Conservation (phyloP, 192 early-diverging fungal species). For the Coemansia sp. region DNA sequence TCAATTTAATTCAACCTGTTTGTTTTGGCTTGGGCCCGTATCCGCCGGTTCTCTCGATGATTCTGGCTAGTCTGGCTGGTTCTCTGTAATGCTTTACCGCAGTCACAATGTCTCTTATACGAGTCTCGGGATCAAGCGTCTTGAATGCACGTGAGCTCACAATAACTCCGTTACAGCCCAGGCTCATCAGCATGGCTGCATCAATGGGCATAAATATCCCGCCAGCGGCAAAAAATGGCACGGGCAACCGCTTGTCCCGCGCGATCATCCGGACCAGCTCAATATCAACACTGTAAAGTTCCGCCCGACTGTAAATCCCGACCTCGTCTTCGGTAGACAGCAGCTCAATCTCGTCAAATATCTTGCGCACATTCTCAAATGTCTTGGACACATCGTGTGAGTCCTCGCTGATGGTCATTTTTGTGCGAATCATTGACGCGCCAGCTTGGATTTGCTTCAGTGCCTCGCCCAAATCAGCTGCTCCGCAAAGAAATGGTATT, state of each 20-base stretch:
- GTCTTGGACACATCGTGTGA: too few species aligned
- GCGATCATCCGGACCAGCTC: constrained; percentile 86
- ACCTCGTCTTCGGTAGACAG: neutral
- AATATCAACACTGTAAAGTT: constrained; percentile 16
- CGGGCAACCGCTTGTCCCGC: constrained; percentile 84
- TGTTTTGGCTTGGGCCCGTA: neutral
- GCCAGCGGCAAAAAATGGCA: constrained; percentile 98
- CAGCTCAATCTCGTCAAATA: constrained; percentile 71
- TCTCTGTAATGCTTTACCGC: constrained; percentile 78
- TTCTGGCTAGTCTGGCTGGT: neutral
- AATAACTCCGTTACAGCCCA: constrained; percentile 97
- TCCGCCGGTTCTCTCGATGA: constrained; percentile 5
- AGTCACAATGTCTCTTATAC: constrained; percentile 83
- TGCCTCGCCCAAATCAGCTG: constrained; percentile 95
- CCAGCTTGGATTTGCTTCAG: constrained; percentile 93
- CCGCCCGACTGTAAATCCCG: constrained; percentile 81
- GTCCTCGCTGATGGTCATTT: constrained; percentile 30
- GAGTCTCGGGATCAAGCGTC: constrained; percentile 79
- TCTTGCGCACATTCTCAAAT: constrained; percentile 54
- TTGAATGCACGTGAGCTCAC: constrained; percentile 98
- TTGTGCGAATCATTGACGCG: constrained; percentile 97
- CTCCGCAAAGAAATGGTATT: constrained; percentile 95
- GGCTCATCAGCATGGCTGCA: constrained; percentile 99
- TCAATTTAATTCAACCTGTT: neutral
- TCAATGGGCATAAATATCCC: constrained; percentile 98